These are phyloP conservation scores for Aciculoconidium aculeatum DNA, from an alignment of 805 yeast genomes.

Conservation along the genomic window DNA sequence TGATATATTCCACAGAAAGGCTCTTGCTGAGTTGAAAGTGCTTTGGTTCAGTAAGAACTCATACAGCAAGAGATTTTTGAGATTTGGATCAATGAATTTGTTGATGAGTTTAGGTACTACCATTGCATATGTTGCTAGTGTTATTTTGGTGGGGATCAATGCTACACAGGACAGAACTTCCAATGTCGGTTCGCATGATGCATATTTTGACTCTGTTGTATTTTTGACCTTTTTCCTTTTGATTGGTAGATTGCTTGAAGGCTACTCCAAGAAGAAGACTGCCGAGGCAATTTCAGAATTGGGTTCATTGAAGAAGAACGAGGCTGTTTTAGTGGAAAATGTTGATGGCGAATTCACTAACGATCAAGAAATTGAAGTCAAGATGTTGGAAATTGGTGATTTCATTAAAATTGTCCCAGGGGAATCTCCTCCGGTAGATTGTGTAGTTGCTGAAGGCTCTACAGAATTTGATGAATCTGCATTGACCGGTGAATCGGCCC, in stretches of 20 bases:
- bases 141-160: slow-evolving; percentile 47
- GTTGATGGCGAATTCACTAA: slow-evolving; percentile 13
- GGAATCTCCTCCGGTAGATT: slow-evolving; percentile 56
- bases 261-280: slow-evolving; percentile 60
- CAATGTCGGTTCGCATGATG: slow-evolving; percentile 47
- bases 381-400: slow-evolving; percentile 48
- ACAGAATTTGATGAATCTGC: slow-evolving; percentile 58
- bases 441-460: slow-evolving; percentile 42
- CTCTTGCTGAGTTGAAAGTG: slow-evolving; percentile 50
- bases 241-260: slow-evolving; percentile 65
- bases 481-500: slow-evolving; percentile 55
- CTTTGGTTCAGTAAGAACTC: slow-evolving; percentile 54
- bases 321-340: slow-evolving; percentile 40
- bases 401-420: slow-evolving; percentile 45
- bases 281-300: slow-evolving; percentile 57
- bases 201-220: slow-evolving; percentile 76
- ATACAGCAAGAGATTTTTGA: slow-evolving; percentile 50
- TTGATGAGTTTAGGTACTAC: slow-evolving; percentile 70
- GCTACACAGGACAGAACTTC: slow-evolving; percentile 23
- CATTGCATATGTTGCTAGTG: slow-evolving; percentile 64
- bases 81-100: slow-evolving; percentile 75
- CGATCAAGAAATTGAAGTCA: slow-evolving; percentile 33
- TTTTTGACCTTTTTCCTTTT: slow-evolving; percentile 67
- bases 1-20: slow-evolving; percentile 64
- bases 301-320: slow-evolving; percentile 44